Evolutionary conservation across 2,329 filamentous ascomycete species (phyloP), one percentile per base, ranked within the genome.

Genomic region (Lasiodiplodia hormozganensis): DNA sequence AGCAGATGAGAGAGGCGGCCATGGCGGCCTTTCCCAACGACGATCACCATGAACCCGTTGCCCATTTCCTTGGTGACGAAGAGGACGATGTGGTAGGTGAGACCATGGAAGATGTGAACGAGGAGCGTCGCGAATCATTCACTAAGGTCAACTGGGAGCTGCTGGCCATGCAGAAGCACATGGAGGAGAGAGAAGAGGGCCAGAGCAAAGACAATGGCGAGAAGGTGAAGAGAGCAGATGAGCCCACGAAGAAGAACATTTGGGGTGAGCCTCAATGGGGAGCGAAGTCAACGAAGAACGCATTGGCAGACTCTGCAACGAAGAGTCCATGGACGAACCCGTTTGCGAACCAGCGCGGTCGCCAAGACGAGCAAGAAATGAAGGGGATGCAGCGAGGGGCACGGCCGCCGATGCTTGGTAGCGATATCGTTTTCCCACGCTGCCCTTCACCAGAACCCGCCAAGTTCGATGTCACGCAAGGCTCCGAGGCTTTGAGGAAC

Each of bases 341-440:
- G 11, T 70, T 75, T 4, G 71, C 73, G 69, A 74, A 71, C 69
- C 72, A 79, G 62, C 52, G 62, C 49, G 68, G 62, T 14, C 68
- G 53, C 25, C 53, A 31, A 16, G 77, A 75, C 51, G 80, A 84
- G 67, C 73, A 72, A 23, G 82, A 84, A 69, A 71, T 88, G 49
- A 81, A 85, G 70, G 83, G 84, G 31, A 86, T 88, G 82, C 85
- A 85, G 25, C 89, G 89, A 70, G 83, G 84, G 53, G 85, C 86
- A 31, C 86, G 85, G 52, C 95, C 95, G 51, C 95, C 95, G 11
- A 96, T 98, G 94, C 87, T 97, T 12, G 95, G 95, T 68, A 82
- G 85, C 68, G 92, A 97, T 72, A 86, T 98, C 67, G 84, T 85
- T 31, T 97, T 97, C 77, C 92, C 93, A 40, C 88, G 87, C 76